phyloP scores from a whole-genome alignment of 331 rosid genomes.

The Acacia pycnantha region DNA sequence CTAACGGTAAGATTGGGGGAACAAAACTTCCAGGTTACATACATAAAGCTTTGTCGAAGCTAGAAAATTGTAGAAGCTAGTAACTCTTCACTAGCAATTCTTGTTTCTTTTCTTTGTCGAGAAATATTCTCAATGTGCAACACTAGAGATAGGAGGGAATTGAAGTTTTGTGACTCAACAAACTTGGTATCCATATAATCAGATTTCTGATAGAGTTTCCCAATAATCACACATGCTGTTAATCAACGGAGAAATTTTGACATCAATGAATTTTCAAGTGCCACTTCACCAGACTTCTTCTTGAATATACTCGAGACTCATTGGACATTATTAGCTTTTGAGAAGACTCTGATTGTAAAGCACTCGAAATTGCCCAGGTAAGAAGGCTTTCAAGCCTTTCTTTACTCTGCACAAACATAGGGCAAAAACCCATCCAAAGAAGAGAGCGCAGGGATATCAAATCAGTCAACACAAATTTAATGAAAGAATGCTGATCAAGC shows the following conservation, averaged over 20 bases:
- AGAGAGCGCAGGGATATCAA: neutral
- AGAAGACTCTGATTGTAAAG: slow-evolving; percentile 51
- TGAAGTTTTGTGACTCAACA: slow-evolving; percentile 26
- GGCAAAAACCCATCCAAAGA: neutral
- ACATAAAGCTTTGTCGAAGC: slow-evolving; percentile 56
- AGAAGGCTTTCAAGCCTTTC: slow-evolving; percentile 65
- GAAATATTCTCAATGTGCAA: slow-evolving; percentile 38
- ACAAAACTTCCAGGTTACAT: too few relatives aligned
- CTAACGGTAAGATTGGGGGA: too few relatives aligned
- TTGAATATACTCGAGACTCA: slow-evolving; percentile 33
- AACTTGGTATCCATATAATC: slow-evolving; percentile 32
- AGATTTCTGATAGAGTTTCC: slow-evolving; percentile 49
- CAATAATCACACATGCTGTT: slow-evolving; percentile 66
- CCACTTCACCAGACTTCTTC: slow-evolving; percentile 38
- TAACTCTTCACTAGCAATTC: slow-evolving; percentile 47
- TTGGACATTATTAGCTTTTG: slow-evolving; percentile 32
- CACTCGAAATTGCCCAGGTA: slow-evolving; percentile 66
- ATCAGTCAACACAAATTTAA: neutral
- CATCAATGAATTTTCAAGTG: slow-evolving; percentile 43
- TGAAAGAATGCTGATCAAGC: neutral
- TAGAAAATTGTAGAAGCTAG: slow-evolving; percentile 67
- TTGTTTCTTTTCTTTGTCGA: slow-evolving; percentile 35
- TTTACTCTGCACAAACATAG: slow-evolving; percentile 40
- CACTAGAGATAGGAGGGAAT: slow-evolving; percentile 54
- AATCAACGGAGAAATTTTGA: slow-evolving; percentile 73